Evolutionary conservation across 2,329 filamentous ascomycete species (phyloP).

Genomic region (Xylariaceae sp.): DNA sequence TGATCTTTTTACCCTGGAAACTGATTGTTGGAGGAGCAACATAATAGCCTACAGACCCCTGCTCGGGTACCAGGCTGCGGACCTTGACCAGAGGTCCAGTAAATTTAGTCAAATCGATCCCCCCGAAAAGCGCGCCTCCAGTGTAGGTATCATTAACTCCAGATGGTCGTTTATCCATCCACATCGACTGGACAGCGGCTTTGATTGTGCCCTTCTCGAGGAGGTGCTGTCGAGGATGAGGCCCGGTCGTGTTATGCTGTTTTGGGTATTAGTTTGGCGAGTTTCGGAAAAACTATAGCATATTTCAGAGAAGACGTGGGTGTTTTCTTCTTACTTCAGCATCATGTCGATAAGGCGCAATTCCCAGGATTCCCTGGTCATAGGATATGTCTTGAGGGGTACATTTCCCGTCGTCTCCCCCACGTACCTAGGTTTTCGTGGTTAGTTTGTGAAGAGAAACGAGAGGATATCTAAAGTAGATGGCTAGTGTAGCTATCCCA

Average conservation of each 20-base stretch:
- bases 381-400: conserved; percentile 14
- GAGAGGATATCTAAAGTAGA: no score
- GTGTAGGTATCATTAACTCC: conserved; percentile 22
- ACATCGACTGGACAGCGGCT: conserved; percentile 30
- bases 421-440: no score
- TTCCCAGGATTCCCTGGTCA: conserved; percentile 30
- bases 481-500: no score
- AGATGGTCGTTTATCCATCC: conserved; percentile 30
- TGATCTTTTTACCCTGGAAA: conserved; percentile 19
- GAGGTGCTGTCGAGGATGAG: conserved; percentile 31
- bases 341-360: conserved; percentile 23
- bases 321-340: neutral
- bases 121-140: conserved; percentile 31
- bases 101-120: conserved; percentile 33
- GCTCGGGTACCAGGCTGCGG: conserved; percentile 5
- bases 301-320: neutral
- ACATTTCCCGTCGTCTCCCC: no score
- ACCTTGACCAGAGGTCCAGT: conserved; percentile 30
- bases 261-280: neutral
- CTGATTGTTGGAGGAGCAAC: conserved; percentile 21
- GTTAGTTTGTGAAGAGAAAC: no score
- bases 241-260: conserved; percentile 20
- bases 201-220: conserved; percentile 26
- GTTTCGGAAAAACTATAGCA: neutral
- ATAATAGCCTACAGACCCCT: conserved; percentile 17